A percentile compares a stretch with the other conserved stretches of the same genome.
Conservation (phyloP, 441 rosid species). For the Brassica hybrid region DNA sequence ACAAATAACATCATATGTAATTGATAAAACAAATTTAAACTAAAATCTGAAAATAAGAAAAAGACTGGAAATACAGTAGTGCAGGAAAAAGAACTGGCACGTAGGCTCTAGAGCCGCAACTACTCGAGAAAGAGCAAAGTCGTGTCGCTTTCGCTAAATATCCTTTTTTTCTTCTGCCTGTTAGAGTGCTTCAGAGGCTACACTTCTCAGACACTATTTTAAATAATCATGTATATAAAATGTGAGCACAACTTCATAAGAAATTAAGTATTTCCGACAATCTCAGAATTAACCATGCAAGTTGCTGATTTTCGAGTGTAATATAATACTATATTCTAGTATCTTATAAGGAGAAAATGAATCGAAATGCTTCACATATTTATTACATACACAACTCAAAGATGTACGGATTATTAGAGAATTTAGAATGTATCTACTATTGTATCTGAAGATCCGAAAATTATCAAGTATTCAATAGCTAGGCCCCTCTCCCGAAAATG, state of each 20-base stretch:
- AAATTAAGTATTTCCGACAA: constrained; percentile 33
- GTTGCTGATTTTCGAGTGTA: constrained; percentile 21
- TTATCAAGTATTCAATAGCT: constrained; percentile 22
- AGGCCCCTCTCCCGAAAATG: constrained; percentile 19
- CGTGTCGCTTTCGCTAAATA: constrained; percentile 39
- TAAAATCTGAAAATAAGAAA: background rate
- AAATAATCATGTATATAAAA: background rate
- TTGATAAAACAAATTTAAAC: background rate
- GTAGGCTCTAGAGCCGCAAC: constrained; percentile 43
- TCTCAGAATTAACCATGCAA: constrained; percentile 35
- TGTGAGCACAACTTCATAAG: background rate
- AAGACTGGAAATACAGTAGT: constrained; percentile 12
- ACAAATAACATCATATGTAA: background rate
- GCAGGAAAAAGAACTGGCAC: constrained; percentile 34
- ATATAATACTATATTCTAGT: background rate
- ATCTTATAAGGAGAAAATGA: background rate
- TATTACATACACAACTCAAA: constrained; percentile 29
- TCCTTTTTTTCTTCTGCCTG: constrained; percentile 29
- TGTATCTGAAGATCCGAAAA: constrained; percentile 18
- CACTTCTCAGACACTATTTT: constrained; percentile 12
- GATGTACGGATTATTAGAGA: constrained; percentile 17
- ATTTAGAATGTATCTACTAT: constrained; percentile 15
- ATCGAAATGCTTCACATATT: constrained; percentile 28
- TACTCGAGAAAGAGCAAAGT: constrained; percentile 44
- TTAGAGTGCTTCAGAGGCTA: constrained; percentile 30